These are phyloP conservation scores for Fusarium lateritium DNA, from an alignment of 2,329 filamentous ascomycete genomes.

Conservation along the genomic window DNA sequence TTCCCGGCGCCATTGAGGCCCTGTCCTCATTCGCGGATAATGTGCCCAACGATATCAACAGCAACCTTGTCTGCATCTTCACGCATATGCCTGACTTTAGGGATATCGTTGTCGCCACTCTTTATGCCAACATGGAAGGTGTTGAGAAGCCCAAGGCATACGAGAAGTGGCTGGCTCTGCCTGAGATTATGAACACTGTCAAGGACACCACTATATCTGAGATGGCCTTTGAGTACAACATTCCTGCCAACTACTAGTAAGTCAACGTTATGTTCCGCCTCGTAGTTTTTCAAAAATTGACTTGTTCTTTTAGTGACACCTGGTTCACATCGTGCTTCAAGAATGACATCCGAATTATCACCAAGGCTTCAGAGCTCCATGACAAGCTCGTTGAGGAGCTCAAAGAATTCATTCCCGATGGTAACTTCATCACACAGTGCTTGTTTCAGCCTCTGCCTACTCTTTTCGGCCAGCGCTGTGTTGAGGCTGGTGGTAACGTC, in stretches of 20 bases:
- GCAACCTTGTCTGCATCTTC: slow-evolving; percentile 29
- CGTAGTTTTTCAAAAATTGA: not conserved
- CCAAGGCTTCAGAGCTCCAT: slow-evolving; percentile 31
- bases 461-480: slow-evolving; percentile 27
- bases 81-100: slow-evolving; percentile 30
- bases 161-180: slow-evolving; percentile 37
- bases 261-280: not conserved
- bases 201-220: slow-evolving; percentile 35
- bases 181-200: slow-evolving; percentile 30
- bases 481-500: slow-evolving; percentile 33
- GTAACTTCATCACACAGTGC: slow-evolving; percentile 34
- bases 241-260: slow-evolving; percentile 34
- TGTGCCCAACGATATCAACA: slow-evolving; percentile 26
- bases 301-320: slow-evolving; percentile 3
- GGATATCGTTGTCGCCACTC: slow-evolving; percentile 20
- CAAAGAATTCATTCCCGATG: slow-evolving; percentile 27
- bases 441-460: slow-evolving; percentile 29
- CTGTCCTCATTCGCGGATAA: slow-evolving; percentile 22
- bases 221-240: slow-evolving; percentile 40
- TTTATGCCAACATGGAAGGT: slow-evolving; percentile 33
- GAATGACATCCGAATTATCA: slow-evolving; percentile 30
- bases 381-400: slow-evolving; percentile 28
- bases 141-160: slow-evolving; percentile 31
- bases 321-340: slow-evolving; percentile 39
- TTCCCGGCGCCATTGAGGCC: slow-evolving; percentile 24